Conservation (phyloP, 164 flowering plant species). For the Dillenia suffruticosa region DNA sequence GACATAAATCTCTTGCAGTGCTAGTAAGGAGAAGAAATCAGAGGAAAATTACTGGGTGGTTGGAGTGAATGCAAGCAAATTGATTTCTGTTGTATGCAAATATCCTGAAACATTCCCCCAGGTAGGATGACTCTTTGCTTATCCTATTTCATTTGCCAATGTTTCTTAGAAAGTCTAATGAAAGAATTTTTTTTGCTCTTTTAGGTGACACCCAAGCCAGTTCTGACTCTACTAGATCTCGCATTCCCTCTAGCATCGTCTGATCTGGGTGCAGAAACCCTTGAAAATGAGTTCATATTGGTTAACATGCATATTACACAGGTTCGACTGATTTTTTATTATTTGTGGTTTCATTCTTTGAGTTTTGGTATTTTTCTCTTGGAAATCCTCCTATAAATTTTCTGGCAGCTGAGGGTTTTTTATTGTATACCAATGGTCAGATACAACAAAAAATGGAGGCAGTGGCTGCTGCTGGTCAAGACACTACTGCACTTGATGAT, state of each 20-base stretch:
- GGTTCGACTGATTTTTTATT: conserved; percentile 33
- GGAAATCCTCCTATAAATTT: too few relatives aligned
- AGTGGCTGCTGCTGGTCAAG: conserved; percentile 44
- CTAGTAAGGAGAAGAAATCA: conserved; percentile 58
- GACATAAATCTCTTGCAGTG: conserved; percentile 30
- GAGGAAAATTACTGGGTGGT: conserved; percentile 86
- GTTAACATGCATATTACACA: conserved; percentile 56
- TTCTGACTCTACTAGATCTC: conserved; percentile 59
- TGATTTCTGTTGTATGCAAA: conserved; percentile 85
- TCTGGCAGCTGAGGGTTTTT: too few relatives aligned
- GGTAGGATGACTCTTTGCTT: conserved; percentile 33
- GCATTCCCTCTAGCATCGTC: conserved; percentile 89
- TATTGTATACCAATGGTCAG: conserved; percentile 21
- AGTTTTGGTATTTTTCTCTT: neutral
- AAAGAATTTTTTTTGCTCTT: neutral
- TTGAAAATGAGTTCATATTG: conserved; percentile 89
- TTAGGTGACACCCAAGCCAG: conserved; percentile 90
- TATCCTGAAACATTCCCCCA: conserved; percentile 69
- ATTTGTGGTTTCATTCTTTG: neutral
- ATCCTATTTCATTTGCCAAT: neutral
- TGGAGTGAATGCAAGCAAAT: conserved; percentile 70
- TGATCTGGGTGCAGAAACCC: conserved; percentile 83
- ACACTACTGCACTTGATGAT: conserved; percentile 59
- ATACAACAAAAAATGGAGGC: conserved; percentile 60
- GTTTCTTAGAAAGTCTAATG: neutral